A percentile compares a stretch with the other conserved stretches of the same genome.
Evolutionary conservation across 2,329 filamentous ascomycete genomes (phyloP).

Genomic region (Colletotrichum chrysophilum): DNA sequence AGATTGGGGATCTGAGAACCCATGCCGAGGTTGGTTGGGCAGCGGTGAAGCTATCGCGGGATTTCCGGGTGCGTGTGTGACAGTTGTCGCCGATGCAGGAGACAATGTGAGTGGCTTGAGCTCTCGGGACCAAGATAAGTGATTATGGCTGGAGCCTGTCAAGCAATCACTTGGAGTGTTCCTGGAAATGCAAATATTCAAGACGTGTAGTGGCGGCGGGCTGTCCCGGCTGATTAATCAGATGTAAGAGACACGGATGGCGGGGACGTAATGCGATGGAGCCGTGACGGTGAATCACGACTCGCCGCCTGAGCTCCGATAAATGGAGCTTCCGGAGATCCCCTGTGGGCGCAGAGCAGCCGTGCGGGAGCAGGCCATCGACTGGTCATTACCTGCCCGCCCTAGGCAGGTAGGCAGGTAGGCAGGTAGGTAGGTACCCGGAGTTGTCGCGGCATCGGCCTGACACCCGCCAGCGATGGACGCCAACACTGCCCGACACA

Average conservation of each 20-base stretch:
- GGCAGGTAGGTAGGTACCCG: neutral
- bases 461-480: neutral
- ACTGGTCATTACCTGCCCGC: neutral
- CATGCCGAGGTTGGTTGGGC: conserved; percentile 9
- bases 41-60: conserved; percentile 17
- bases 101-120: neutral
- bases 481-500: neutral
- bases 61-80: neutral
- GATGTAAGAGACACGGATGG: neutral
- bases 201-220: neutral
- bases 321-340: conserved; percentile 19
- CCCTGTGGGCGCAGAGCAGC: neutral
- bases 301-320: conserved; percentile 14
- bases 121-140: neutral
- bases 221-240: conserved; percentile 19
- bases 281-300: conserved; percentile 12
- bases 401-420: neutral
- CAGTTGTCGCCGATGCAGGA: neutral
- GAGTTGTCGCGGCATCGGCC: conserved; percentile 2
- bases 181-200: neutral
- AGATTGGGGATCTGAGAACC: conserved; percentile 41
- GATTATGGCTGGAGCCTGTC: neutral
- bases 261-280: conserved; percentile 11
- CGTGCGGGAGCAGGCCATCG: conserved; percentile 1
- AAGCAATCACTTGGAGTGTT: neutral